Conservation (phyloP, 371 early-diverging fungal genomes). For the Mucor circinelloides region DNA sequence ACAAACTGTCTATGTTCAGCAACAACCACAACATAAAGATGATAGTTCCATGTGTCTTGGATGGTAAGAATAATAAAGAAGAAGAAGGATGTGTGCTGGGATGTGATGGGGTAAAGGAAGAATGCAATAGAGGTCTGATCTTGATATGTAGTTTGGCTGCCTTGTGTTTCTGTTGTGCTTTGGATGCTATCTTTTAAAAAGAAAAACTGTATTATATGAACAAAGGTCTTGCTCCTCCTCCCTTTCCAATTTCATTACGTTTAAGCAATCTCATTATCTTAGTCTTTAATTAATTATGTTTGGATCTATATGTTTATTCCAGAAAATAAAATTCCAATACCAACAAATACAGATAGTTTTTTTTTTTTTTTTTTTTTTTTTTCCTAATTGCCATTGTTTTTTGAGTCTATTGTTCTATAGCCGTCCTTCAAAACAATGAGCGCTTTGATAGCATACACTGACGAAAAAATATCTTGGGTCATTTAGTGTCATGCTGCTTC, state of each 20-base stretch:
- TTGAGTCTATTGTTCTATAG: not conserved
- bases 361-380: not conserved
- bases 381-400: not conserved
- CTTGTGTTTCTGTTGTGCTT: conserved; percentile 46
- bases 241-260: not conserved
- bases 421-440: not conserved
- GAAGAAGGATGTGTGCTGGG: not conserved
- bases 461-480: not conserved
- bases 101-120: not conserved
- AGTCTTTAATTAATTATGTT: not conserved
- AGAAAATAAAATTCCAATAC: not conserved
- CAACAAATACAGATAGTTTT: not conserved
- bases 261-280: not conserved
- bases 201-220: not conserved
- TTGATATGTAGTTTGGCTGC: conserved; percentile 39
- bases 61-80: conserved; percentile 27
- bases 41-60: conserved; percentile 40
- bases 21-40: conserved; percentile 26
- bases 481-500: no score
- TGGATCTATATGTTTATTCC: not conserved
- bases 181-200: conserved; percentile 34
- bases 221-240: not conserved
- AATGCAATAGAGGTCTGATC: not conserved
- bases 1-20: conserved; percentile 34
- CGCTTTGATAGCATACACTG: not conserved